phyloP scores from a whole-genome alignment of 345 rosid species.

The Syzygium aromaticum region DNA sequence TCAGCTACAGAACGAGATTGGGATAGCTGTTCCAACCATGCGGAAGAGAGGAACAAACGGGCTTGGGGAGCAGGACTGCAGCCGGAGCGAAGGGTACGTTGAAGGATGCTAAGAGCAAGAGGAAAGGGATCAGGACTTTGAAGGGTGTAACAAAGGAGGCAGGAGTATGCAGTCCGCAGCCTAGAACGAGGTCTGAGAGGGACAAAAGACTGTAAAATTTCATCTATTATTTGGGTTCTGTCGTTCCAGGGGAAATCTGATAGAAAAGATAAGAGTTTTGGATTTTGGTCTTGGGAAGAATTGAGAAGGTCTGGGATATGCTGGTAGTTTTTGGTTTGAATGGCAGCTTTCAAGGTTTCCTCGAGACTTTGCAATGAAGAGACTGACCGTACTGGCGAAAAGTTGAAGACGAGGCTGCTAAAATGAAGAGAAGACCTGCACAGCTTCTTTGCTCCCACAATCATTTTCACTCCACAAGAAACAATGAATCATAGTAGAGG shows the following conservation, averaged over 20 bases:
- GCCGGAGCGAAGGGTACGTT: slow-evolving; percentile 71
- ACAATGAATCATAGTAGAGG: background rate
- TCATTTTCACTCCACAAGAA: background rate
- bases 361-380: slow-evolving; percentile 38
- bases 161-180: slow-evolving; percentile 34
- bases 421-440: slow-evolving; percentile 3
- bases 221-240: slow-evolving; percentile 47
- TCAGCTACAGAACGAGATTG: slow-evolving; percentile 25
- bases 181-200: slow-evolving; percentile 50
- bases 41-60: slow-evolving; percentile 45
- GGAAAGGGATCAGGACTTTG: slow-evolving; percentile 56
- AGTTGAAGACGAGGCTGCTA: background rate
- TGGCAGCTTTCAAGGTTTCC: slow-evolving; percentile 38
- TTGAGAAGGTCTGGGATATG: slow-evolving; percentile 52
- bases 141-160: slow-evolving; percentile 60
- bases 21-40: slow-evolving; percentile 40
- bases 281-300: slow-evolving; percentile 22
- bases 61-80: slow-evolving; percentile 53
- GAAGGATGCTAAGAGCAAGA: slow-evolving; percentile 57
- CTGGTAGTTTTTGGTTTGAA: slow-evolving; percentile 46
- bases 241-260: slow-evolving; percentile 28
- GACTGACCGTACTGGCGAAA: slow-evolving; percentile 11
- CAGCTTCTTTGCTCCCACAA: slow-evolving; percentile 5
- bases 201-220: slow-evolving; percentile 50
- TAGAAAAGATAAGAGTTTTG: slow-evolving; percentile 60